A percentile compares a stretch with the other conserved stretches of the same genome.
These are phyloP conservation scores for Calocera cornea DNA, from an alignment of 768 basidiomycete species.

Conservation along the genomic window DNA sequence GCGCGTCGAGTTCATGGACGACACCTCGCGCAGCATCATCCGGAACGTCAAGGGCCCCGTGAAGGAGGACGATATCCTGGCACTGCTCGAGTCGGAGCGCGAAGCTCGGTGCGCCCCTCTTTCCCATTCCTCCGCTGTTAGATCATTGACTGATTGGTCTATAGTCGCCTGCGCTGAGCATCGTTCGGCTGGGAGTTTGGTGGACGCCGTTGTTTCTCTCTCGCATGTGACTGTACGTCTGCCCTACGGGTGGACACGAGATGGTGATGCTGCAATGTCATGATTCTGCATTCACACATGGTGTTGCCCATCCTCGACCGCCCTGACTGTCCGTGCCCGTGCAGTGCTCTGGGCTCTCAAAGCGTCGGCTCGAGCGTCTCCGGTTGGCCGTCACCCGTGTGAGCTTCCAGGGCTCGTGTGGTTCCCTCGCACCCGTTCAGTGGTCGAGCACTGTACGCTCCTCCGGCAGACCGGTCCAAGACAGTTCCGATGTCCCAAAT, in stretches of 20 bases:
- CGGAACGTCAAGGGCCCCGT: conserved; percentile 99
- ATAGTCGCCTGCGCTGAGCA: not conserved
- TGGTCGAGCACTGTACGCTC: too few relatives aligned
- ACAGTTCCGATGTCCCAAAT: too few relatives aligned
- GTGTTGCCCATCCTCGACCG: too few relatives aligned
- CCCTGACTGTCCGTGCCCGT: too few relatives aligned
- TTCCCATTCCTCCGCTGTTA: not conserved
- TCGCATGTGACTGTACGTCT: not conserved
- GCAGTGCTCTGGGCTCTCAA: too few relatives aligned
- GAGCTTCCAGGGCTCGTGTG: too few relatives aligned
- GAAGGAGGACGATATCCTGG: conserved; percentile 88
- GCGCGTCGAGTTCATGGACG: conserved; percentile 99
- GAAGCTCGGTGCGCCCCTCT: conserved; percentile 78
- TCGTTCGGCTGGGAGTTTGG: not conserved
- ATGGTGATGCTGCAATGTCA: not conserved
- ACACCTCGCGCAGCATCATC: conserved; percentile 87
- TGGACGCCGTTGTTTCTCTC: not conserved
- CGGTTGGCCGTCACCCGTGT: too few relatives aligned
- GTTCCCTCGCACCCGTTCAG: too few relatives aligned
- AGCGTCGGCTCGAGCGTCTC: too few relatives aligned
- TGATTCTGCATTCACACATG: not conserved
- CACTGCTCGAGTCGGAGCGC: conserved; percentile 93
- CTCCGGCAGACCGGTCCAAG: too few relatives aligned
- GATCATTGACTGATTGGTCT: not conserved
- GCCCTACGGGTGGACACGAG: not conserved